Evolutionary conservation across 2,329 filamentous ascomycete species (phyloP).

Genomic region (Cordyceps tenuipes): DNA sequence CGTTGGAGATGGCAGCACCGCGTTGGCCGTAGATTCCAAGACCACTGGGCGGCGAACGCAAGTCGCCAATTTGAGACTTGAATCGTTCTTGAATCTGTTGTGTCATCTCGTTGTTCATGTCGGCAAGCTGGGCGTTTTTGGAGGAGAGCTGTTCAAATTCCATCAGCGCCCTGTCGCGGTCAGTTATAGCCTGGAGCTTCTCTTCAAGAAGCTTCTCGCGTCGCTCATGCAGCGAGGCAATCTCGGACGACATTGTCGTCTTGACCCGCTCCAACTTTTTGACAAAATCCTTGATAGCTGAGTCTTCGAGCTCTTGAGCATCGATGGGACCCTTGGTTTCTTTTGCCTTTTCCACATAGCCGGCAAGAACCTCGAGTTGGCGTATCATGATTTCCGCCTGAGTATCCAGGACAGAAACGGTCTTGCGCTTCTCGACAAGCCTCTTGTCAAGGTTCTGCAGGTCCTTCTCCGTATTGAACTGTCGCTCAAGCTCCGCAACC

Average conservation of each 20-base stretch:
- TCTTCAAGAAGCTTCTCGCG: constrained; percentile 79
- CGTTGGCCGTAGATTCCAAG: constrained; percentile 50
- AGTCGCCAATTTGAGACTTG: constrained; percentile 59
- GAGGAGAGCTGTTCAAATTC: constrained; percentile 92
- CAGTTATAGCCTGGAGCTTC: constrained; percentile 69
- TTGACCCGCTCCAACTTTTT: constrained; percentile 60
- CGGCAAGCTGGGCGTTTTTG: constrained; percentile 88
- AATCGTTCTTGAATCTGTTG: constrained; percentile 91
- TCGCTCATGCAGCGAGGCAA: constrained; percentile 58
- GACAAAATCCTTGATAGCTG: constrained; percentile 85
- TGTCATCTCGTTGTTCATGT: constrained; percentile 92
- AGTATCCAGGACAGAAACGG: constrained; percentile 86
- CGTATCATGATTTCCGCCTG: constrained; percentile 93
- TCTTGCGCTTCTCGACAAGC: constrained; percentile 86
- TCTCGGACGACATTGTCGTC: constrained; percentile 45
- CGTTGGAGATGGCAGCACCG: constrained; percentile 40
- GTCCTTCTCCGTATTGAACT: constrained; percentile 58
- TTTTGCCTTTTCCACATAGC: constrained; percentile 81
- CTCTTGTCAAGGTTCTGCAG: constrained; percentile 76
- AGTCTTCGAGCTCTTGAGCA: constrained; percentile 73
- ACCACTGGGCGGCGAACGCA: constrained; percentile 40
- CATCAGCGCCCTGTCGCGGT: constrained; percentile 86
- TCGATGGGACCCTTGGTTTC: constrained; percentile 74
- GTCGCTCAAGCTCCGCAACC: constrained; percentile 78
- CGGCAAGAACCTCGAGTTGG: constrained; percentile 81